phyloP scores from a whole-genome alignment of 2,329 filamentous ascomycete genomes.

The Fonsecaea nubica region DNA sequence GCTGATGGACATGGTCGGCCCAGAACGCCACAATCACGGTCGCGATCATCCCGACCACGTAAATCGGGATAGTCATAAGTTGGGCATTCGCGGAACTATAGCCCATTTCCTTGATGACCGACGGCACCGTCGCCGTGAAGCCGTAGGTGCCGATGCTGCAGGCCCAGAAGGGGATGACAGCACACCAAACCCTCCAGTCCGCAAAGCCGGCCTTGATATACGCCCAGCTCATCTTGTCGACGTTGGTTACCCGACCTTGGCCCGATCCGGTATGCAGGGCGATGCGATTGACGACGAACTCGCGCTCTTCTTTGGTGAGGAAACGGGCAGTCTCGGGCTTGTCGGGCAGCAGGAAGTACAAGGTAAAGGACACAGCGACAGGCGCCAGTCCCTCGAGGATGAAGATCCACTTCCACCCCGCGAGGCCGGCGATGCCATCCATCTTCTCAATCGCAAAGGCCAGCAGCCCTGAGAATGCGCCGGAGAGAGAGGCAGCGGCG shows the following conservation, averaged over 20 bases:
- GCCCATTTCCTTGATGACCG: slow-evolving; percentile 51
- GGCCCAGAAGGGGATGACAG: slow-evolving; percentile 39
- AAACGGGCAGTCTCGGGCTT: slow-evolving; percentile 78
- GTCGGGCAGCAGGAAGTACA: slow-evolving; percentile 70
- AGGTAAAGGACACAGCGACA: slow-evolving; percentile 57
- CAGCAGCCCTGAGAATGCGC: slow-evolving; percentile 58
- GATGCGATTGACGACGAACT: slow-evolving; percentile 67
- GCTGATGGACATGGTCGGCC: slow-evolving; percentile 64
- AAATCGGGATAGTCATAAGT: slow-evolving; percentile 50
- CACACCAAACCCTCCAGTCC: slow-evolving; percentile 70
- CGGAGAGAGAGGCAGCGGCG: slow-evolving; percentile 43
- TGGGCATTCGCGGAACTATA: slow-evolving; percentile 50
- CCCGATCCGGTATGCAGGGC: slow-evolving; percentile 70
- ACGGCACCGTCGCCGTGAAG: slow-evolving; percentile 41
- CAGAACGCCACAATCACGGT: slow-evolving; percentile 51
- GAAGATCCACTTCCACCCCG: slow-evolving; percentile 63
- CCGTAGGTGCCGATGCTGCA: slow-evolving; percentile 39
- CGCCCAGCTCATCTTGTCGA: slow-evolving; percentile 72
- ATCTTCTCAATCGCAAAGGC: slow-evolving; percentile 58
- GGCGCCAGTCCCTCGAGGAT: slow-evolving; percentile 60
- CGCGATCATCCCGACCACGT: slow-evolving; percentile 69
- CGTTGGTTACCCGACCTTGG: slow-evolving; percentile 54
- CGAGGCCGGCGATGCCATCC: slow-evolving; percentile 52
- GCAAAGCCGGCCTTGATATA: slow-evolving; percentile 68
- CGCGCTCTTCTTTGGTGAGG: slow-evolving; percentile 70